These are phyloP conservation scores for Albophoma yamanashiensis DNA, from an alignment of 2,329 filamentous ascomycete genomes.

Conservation along the genomic window DNA sequence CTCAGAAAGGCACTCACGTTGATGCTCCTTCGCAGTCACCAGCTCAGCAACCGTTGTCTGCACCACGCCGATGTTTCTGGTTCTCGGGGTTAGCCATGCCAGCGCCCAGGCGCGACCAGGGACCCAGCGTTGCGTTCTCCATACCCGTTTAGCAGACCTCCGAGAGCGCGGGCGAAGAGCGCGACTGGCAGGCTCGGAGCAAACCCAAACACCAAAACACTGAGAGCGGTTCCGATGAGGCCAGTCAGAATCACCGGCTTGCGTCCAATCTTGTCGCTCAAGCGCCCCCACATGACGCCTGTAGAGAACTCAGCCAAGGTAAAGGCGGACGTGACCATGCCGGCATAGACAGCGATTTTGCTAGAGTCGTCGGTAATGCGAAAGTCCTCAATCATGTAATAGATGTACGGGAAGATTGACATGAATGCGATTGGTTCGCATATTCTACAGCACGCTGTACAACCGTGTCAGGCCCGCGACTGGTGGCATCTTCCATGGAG, in stretches of 20 bases:
- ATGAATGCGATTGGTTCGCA: slow-evolving; percentile 99
- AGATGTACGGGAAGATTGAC: slow-evolving; percentile 98
- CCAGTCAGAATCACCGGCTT: slow-evolving; percentile 88
- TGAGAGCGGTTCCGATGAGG: slow-evolving; percentile 82
- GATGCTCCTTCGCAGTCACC: slow-evolving; percentile 85
- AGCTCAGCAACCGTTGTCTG: slow-evolving; percentile 94
- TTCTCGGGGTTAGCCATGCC: background rate
- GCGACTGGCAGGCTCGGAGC: slow-evolving; percentile 72
- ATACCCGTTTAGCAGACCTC: slow-evolving; percentile 85
- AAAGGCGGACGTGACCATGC: slow-evolving; percentile 93
- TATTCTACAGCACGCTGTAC: slow-evolving; percentile 76
- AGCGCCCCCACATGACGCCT: slow-evolving; percentile 81
- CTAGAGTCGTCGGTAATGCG: slow-evolving; percentile 67
- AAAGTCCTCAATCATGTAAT: slow-evolving; percentile 94
- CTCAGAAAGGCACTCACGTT: slow-evolving; percentile 47
- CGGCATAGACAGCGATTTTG: slow-evolving; percentile 83
- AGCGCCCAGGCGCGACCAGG: background rate
- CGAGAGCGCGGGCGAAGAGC: slow-evolving; percentile 76
- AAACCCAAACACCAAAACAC: slow-evolving; percentile 89
- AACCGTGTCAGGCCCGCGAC: background rate
- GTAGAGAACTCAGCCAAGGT: slow-evolving; percentile 93
- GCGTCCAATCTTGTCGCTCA: slow-evolving; percentile 85
- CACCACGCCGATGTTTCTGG: slow-evolving; percentile 83
- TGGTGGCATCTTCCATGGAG: background rate
- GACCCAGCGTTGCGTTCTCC: background rate